Base-by-base conservation (phyloP, 2,329 filamentous ascomycete species). In the Hypomyces perniciosus region DNA sequence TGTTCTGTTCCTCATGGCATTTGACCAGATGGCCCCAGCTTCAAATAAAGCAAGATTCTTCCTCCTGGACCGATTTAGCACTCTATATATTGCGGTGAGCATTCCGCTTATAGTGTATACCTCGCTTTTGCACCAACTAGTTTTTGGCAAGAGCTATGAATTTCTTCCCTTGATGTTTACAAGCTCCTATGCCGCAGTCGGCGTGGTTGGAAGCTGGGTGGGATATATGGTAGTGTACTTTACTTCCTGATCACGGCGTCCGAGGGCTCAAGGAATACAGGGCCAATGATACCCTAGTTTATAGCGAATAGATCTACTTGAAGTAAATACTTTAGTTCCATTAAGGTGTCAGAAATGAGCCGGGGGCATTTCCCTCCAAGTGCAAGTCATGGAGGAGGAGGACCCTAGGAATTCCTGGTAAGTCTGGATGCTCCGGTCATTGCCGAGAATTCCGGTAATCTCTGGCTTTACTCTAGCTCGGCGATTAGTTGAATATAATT, bases 141-240 rank as follows among this genome's bases (percentile, higher is more conserved):
- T 95, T 4, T 96, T 96, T 71, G 90, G 90, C 0, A 79, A 83
- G 62, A 81, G 75, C 56, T 89, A 88, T 61, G 90, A 96, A 69
- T 99, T 97, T 68, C 70, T 99, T 49, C 93, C 93, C 28, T 73
- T 97, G 60, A 97, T 99, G 92, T 93, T 97, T 65, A 96, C 85
- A 59, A 97, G 92, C 73, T 87, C 88, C 9, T 99, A 97, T 68
- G 89, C 87, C 33, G 93, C 93, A 4, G 75, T 97, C 52, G 93
- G 93, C n/a, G 91, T 97, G 1, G 83, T 96, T 13, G 90, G 90
- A 3, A 97, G 93, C 70, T 97, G 92, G 92, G 62, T 96, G 38
- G 91, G 93, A 8, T 96, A 96, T 66, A 82, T 91, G 73, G 88
- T 95, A 31, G 90, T 97, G 46, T 97, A 92, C 70, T 91, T 96